Evolutionary conservation across 306 rosid species (phyloP).

Genomic region (Parietaria judaica): DNA sequence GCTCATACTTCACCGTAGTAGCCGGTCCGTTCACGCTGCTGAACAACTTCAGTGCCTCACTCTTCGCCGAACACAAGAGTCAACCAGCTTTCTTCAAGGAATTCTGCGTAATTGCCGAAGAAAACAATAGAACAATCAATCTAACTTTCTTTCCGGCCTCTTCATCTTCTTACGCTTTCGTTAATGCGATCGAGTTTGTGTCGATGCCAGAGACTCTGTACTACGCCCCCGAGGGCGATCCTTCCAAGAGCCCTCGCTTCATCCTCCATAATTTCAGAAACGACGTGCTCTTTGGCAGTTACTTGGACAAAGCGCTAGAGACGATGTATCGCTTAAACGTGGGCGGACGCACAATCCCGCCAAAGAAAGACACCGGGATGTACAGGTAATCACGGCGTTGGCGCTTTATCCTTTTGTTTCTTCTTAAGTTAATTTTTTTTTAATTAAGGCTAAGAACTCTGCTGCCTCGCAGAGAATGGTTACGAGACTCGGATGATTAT

Average conservation of each 20-base stretch:
- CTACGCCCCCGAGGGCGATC: not conserved
- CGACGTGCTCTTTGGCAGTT: no score
- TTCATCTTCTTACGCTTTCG: conserved; percentile 1
- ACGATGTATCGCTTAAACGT: not conserved
- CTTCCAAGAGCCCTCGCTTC: not conserved
- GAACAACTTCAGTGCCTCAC: conserved; percentile 35
- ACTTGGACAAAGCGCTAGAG: not conserved
- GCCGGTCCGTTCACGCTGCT: conserved; percentile 38
- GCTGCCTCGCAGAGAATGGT: not conserved
- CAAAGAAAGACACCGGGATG: not conserved
- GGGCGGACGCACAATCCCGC: not conserved
- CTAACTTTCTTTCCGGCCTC: not conserved
- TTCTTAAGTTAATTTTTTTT: no score
- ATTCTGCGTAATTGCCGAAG: not conserved
- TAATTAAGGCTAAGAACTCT: no score
- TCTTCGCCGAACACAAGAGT: not conserved
- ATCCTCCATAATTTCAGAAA: no score
- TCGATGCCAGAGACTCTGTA: conserved; percentile 1
- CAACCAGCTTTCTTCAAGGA: not conserved
- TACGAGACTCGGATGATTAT: no score
- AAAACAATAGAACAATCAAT: not conserved
- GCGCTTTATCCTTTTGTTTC: no score
- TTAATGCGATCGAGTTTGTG: conserved; percentile 7
- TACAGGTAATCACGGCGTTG: not conserved
- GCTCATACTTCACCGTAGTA: conserved; percentile 41